These are phyloP conservation scores for Sporothrix sp. DNA, from an alignment of 2,329 filamentous ascomycete species.

Conservation along the genomic window DNA sequence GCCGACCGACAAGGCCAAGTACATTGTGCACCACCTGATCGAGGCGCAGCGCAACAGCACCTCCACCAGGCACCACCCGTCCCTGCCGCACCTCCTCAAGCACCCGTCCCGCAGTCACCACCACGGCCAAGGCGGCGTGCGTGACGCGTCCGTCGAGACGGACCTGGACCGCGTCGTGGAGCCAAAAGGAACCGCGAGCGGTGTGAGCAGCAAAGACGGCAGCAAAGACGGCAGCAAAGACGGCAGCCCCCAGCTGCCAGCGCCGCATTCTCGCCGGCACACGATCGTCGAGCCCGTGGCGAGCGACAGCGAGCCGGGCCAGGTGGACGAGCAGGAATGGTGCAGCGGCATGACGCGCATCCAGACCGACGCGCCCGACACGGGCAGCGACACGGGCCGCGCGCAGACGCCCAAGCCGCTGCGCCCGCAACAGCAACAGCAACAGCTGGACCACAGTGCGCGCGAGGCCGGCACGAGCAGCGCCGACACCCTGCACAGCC, in stretches of 20 bases:
- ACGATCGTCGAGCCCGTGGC: constrained; percentile 32
- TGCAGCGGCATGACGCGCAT: constrained; percentile 33
- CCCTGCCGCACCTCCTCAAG: constrained; percentile 7
- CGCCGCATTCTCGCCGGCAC: constrained; percentile 8
- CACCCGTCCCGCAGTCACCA: neutral
- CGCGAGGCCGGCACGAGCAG: neutral
- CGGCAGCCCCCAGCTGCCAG: neutral
- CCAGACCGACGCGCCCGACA: neutral
- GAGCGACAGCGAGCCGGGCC: constrained; percentile 37
- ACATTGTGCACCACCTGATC: constrained; percentile 56
- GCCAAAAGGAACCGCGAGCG: constrained; percentile 25
- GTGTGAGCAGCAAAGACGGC: neutral
- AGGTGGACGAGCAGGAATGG: constrained; percentile 49
- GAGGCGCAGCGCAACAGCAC: constrained; percentile 41
- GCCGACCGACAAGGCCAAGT: constrained; percentile 39
- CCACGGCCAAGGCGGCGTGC: constrained; percentile 6
- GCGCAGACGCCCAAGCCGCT: constrained; percentile 33
- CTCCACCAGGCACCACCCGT: constrained; percentile 6
- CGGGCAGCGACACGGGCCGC: constrained; percentile 26
- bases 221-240: neutral
- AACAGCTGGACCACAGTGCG: neutral
- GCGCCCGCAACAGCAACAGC: too few species aligned
- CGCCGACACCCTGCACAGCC: constrained; percentile 38
- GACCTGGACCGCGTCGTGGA: constrained; percentile 26
- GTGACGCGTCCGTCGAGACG: constrained; percentile 21